A percentile compares a stretch with the other conserved stretches of the same genome.
Evolutionary conservation across 345 rosid species (phyloP).

Genomic region (Pistacia vera): DNA sequence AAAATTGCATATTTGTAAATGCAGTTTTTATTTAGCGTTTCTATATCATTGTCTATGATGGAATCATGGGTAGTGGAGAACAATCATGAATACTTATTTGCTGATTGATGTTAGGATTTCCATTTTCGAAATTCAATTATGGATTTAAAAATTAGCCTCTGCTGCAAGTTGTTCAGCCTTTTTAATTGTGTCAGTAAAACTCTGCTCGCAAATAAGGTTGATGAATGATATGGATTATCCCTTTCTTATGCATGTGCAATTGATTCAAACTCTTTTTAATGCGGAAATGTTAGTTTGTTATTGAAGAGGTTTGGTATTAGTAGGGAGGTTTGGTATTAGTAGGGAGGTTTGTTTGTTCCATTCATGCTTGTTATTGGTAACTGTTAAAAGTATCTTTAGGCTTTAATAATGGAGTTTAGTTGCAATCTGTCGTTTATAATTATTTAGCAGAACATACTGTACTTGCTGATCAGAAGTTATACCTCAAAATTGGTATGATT

Average conservation of each 20-base stretch:
- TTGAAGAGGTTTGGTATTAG: background rate
- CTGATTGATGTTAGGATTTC: constrained; percentile 5
- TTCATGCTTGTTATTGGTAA: no score
- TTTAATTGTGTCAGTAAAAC: background rate
- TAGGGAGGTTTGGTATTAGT: background rate
- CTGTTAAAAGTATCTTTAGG: no score
- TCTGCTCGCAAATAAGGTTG: constrained; percentile 20
- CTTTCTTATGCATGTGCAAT: background rate
- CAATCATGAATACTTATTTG: constrained; percentile 7
- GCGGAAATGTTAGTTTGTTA: background rate
- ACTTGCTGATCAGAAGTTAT: no score
- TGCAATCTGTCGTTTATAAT: no score
- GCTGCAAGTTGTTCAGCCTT: constrained; percentile 12
- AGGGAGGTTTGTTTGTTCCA: no score
- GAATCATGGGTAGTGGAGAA: background rate
- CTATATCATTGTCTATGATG: background rate
- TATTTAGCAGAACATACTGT: no score
- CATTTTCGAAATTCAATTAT: background rate
- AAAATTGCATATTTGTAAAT: background rate
- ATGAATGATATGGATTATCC: constrained; percentile 10
- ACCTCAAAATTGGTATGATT: no score
- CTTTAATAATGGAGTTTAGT: no score
- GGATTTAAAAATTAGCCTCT: constrained; percentile 14
- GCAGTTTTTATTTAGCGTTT: background rate
- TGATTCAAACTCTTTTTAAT: background rate